Evolutionary conservation across 148 eudicot species (phyloP), one percentile per base, ranked within the genome.

Genomic region (Persicaria maculosa): DNA sequence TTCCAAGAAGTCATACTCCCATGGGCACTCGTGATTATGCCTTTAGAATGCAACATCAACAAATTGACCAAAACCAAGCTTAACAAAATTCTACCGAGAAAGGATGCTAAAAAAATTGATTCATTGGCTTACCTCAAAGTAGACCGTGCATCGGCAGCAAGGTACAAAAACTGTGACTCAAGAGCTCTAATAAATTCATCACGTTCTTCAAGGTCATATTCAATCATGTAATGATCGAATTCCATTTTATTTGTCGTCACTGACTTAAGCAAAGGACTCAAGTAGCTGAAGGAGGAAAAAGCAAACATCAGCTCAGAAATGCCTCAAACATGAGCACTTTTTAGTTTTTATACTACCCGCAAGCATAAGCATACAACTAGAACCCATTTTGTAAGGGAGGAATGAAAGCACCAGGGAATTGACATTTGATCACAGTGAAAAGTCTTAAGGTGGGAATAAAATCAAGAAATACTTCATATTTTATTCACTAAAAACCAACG

Each of bases 131-230:
- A 91, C 98, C 98, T 94, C 82, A 94, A 72, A 20, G 93, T 90
- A 44, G 93, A 90, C 19, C 91, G 93, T 64, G 98, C 98, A 86
- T 94, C 98, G 72, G 98, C 97, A 50, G 98, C 98, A 47, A 94
- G 98, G 83, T 76, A 94, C 55, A 94, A 83, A 78, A 94, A 94
- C 74, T 97, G 83, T 25, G 93, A 87, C 81, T 88, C 96, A 58
- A 94, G 92, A 59, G 80, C 78, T 17, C 81, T 77, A 55, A 94
- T 90, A 75, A 85, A 94, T 44, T 81, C 73, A n/a, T 91, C 89
- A 44, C 98, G 82, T 79, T 88, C 96, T 69, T 88, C 76, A 20
- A 83, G 86, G 79, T 94, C 96, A 74, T 87, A 89, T 77, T 87
- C 90, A 16, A 91, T 82, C 97, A 90, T 91, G 72, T 76, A 79